These are phyloP conservation scores for Jamesozyma rosinii DNA, from an alignment of 805 yeast species.

Conservation along the genomic window DNA sequence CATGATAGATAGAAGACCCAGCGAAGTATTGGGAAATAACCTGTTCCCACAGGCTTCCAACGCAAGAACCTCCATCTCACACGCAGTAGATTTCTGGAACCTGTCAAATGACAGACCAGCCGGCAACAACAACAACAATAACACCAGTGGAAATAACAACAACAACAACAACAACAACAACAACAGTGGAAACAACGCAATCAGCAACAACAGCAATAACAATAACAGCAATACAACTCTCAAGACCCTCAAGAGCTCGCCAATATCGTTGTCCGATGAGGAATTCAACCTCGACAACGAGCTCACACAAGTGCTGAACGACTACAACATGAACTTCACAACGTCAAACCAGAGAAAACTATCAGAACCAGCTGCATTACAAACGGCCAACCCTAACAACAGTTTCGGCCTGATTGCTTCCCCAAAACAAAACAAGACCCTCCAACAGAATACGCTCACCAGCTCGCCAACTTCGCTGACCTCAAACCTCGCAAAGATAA, in stretches of 20 bases:
- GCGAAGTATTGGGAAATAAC: conserved; percentile 9
- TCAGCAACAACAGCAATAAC: conserved; percentile 2
- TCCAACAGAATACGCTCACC: neutral
- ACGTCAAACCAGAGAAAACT: conserved; percentile 3
- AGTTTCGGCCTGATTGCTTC: neutral
- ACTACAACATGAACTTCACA: conserved; percentile 19
- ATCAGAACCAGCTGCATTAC: neutral
- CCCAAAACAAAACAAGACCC: neutral
- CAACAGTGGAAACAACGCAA: neutral
- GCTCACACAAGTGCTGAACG: conserved; percentile 20
- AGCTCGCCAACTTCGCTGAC: neutral
- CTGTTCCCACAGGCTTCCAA: conserved; percentile 10
- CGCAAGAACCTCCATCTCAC: conserved; percentile 24
- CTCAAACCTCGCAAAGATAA: neutral
- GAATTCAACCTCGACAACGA: conserved; percentile 10
- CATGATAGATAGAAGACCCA: conserved; percentile 4
- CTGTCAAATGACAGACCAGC: conserved; percentile 5
- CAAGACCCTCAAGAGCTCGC: conserved; percentile 1
- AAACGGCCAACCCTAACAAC: too few relatives aligned
- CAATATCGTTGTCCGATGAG: neutral
- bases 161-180: conserved; percentile 1
- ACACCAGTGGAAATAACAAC: neutral
- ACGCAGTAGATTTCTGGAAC: conserved; percentile 25
- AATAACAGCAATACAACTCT: neutral
- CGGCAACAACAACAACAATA: neutral